Evolutionary conservation across 2,329 filamentous ascomycete genomes (phyloP).

Genomic region (Kalaharituber pfeilii): DNA sequence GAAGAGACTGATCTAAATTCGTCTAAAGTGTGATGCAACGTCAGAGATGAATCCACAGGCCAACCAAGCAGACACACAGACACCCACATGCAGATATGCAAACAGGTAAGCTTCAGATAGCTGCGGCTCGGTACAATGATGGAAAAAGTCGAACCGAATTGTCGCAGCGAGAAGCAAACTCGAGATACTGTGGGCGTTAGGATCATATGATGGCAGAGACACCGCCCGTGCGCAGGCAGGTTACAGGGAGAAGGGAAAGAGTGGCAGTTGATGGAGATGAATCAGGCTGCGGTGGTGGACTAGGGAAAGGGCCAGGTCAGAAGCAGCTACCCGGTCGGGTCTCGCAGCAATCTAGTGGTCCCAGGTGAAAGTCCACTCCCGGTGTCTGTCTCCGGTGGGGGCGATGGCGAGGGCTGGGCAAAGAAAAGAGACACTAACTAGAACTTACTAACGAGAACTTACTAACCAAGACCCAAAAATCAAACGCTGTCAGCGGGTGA

Average conservation of each 20-base stretch:
- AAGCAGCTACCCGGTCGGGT: conserved; percentile 1
- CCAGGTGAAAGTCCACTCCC: background rate
- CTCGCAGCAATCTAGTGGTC: background rate
- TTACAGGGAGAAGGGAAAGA: background rate
- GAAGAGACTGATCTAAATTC: background rate
- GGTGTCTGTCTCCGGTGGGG: background rate
- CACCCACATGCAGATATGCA: background rate
- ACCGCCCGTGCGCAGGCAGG: background rate
- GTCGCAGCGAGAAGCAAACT: background rate
- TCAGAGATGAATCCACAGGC: background rate
- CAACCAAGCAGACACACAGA: background rate
- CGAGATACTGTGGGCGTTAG: background rate
- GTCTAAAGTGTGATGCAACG: background rate
- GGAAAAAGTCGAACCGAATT: background rate
- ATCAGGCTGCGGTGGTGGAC: background rate
- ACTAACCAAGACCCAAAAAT: background rate
- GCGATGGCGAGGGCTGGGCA: background rate
- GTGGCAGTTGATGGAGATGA: background rate
- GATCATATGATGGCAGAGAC: background rate
- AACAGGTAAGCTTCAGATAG: background rate
- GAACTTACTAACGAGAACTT: too few relatives aligned
- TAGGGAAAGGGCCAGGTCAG: background rate
- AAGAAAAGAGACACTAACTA: background rate
- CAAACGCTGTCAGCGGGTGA: background rate
- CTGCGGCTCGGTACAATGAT: background rate